Percentiles rank a stretch among this genome's conserved stretches.
phyloP scores from a whole-genome alignment of 805 yeast species.

The Starmerella tilneyi region DNA sequence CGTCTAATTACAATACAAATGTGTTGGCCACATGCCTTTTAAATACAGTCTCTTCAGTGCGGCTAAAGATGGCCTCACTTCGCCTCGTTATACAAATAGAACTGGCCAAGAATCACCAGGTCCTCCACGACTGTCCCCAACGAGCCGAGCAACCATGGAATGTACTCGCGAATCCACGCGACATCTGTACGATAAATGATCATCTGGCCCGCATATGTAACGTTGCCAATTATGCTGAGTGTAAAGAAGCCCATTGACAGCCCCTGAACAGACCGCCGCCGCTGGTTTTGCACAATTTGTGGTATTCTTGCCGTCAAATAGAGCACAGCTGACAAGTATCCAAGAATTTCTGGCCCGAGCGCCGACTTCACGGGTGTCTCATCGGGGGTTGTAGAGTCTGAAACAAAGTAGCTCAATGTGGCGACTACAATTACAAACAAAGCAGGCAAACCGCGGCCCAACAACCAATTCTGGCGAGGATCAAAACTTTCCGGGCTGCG shows the following conservation, averaged over 20 bases:
- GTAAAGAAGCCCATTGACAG: slow-evolving; percentile 72
- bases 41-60: no score
- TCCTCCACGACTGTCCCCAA: slow-evolving; percentile 70
- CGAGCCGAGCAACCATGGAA: slow-evolving; percentile 72
- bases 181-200: slow-evolving; percentile 53
- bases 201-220: slow-evolving; percentile 67
- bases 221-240: slow-evolving; percentile 62
- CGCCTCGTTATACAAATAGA: slow-evolving; percentile 40
- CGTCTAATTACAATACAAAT: background rate
- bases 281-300: slow-evolving; percentile 71
- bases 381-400: slow-evolving; percentile 26
- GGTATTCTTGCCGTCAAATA: slow-evolving; percentile 73
- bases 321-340: slow-evolving; percentile 57
- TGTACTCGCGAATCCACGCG: slow-evolving; percentile 49
- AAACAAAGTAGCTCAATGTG: slow-evolving; percentile 45
- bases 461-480: slow-evolving; percentile 19
- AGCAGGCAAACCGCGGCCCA: slow-evolving; percentile 45
- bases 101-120: slow-evolving; percentile 52
- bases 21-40: background rate
- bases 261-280: slow-evolving; percentile 71
- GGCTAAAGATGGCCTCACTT: background rate
- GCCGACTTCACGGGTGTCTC: slow-evolving; percentile 24
- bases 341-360: slow-evolving; percentile 62
- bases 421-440: slow-evolving; percentile 56
- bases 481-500: slow-evolving; percentile 23